Evolutionary conservation across 768 basidiomycete species (phyloP).

Genomic region (Russula emetica): DNA sequence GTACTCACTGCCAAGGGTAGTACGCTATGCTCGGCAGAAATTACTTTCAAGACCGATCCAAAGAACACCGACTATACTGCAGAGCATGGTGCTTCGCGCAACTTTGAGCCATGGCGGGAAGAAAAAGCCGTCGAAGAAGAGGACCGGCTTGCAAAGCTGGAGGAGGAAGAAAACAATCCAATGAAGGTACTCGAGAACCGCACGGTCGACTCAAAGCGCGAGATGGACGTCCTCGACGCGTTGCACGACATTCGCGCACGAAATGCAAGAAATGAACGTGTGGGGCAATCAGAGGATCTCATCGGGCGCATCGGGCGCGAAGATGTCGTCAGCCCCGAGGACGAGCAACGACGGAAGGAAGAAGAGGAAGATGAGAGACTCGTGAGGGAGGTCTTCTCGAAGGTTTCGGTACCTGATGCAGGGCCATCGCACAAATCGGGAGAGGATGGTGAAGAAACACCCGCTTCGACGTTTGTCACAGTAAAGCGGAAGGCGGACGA

Average conservation of each 20-base stretch:
- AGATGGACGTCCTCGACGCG: slow-evolving; percentile 98
- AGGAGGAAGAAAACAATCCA: slow-evolving; percentile 92
- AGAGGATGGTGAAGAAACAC: slow-evolving; percentile 31
- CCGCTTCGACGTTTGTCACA: slow-evolving; percentile 45
- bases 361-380: slow-evolving; percentile 92
- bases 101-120: slow-evolving; percentile 97
- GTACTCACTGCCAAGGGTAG: slow-evolving; percentile 41
- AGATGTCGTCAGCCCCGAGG: slow-evolving; percentile 76
- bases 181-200: slow-evolving; percentile 97
- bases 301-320: slow-evolving; percentile 56
- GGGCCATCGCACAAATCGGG: slow-evolving; percentile 13
- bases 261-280: slow-evolving; percentile 83
- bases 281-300: slow-evolving; percentile 71
- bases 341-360: slow-evolving; percentile 58
- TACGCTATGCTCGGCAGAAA: slow-evolving; percentile 93
- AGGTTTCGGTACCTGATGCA: slow-evolving; percentile 45
- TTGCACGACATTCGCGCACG: slow-evolving; percentile 86
- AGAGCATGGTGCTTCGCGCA: slow-evolving; percentile 95
- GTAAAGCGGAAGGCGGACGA: slow-evolving; percentile 84
- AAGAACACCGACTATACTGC: slow-evolving; percentile 93
- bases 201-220: slow-evolving; percentile 86
- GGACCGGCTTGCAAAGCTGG: slow-evolving; percentile 78
- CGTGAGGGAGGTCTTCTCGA: slow-evolving; percentile 84
- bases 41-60: slow-evolving; percentile 99
- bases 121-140: slow-evolving; percentile 72